Evolutionary conservation across 2,329 filamentous ascomycete species (phyloP), one percentile per base, ranked within the genome.

Genomic region (Colletotrichum falcatum): DNA sequence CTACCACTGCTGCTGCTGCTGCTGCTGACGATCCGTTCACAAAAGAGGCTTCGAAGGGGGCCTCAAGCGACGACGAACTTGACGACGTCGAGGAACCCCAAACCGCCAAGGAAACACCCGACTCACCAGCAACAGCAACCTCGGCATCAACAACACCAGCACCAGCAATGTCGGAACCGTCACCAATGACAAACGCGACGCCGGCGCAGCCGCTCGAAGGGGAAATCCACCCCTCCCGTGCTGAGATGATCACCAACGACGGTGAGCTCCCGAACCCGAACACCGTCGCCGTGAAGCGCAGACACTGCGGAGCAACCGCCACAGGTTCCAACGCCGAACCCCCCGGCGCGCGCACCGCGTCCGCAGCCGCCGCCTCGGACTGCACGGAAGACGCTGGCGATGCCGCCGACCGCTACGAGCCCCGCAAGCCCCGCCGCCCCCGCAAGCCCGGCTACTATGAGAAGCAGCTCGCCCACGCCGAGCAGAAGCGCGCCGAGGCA

Each of bases 401-500:
- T 33, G 59, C 65, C 30, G 49, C 62, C 61, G 35, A 72, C 58
- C 63, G 67, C 35, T 70, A 75, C 56, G 73, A 73, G 28, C 66
- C 51, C 30, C 71, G 66, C 48, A 68, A 53, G 33, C 62, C 54
- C 48, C 75, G 74, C 58, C 73, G 63, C 60, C 72, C 71, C 49
- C 74, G 76, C 67, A 77, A 77, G 76, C 89, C 84, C 64, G 88
- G 81, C 76, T 90, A 87, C 80, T 94, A 90, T 81, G 86, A 89
- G 76, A 93, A 90, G 83, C 91, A 90, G 78, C 82, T 85, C 72
- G 77, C 77, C 9, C 76, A 84, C 37, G 89, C 86, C 3, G 83
- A 84, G 67, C 80, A 82, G 75, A 80, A 78, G 65, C 79, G 76
- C 69, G 76, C 79, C 7, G 82, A 84, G 66, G 82, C 80, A 0